phyloP scores from a whole-genome alignment of 2,329 filamentous ascomycete genomes.

The Calonectria hongkongensis region DNA sequence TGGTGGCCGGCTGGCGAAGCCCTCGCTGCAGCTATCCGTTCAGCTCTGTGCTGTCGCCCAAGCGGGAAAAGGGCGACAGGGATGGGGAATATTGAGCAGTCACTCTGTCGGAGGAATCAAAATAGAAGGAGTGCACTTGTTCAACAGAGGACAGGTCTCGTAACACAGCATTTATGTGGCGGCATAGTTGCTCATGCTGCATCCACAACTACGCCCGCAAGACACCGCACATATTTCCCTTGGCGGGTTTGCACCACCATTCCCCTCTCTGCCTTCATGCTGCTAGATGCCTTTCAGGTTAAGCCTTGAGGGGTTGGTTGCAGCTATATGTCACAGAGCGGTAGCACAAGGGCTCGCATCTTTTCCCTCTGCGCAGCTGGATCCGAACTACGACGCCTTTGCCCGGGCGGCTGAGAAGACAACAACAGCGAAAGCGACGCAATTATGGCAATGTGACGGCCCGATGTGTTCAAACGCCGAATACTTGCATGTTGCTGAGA shows the following conservation, averaged over 20 bases:
- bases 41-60: background rate
- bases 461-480: background rate
- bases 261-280: background rate
- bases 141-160: background rate
- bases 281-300: background rate
- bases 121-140: background rate
- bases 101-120: background rate
- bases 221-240: background rate
- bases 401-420: background rate
- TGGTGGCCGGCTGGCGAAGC: background rate
- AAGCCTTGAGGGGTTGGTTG: background rate
- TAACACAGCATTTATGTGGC: constrained; percentile 17
- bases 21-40: constrained; percentile 22
- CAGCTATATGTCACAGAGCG: background rate
- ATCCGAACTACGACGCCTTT: background rate
- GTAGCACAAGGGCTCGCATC: constrained; percentile 6
- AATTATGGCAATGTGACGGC: background rate
- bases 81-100: constrained; percentile 2
- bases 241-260: background rate
- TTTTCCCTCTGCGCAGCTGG: background rate
- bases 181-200: background rate
- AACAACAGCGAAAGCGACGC: background rate
- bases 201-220: background rate
- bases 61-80: background rate
- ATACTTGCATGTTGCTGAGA: background rate